Evolutionary conservation across 129 eudicot genomes (phyloP).

Genomic region (Ambrosia artemisiifolia): DNA sequence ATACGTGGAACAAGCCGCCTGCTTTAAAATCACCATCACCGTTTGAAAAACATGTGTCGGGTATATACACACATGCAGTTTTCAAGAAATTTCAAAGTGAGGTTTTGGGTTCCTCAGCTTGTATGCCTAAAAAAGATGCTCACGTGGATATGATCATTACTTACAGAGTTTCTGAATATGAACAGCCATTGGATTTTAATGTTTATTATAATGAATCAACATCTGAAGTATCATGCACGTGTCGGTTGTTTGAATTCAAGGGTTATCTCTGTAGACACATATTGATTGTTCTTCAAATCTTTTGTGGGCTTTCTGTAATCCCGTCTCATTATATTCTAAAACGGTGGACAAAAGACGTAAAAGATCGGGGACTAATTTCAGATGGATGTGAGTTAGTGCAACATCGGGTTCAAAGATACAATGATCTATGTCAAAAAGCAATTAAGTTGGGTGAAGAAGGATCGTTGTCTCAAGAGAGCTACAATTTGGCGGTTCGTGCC

Average conservation of each 20-base stretch:
- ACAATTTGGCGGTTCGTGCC: constrained; percentile 55
- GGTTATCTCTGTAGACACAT: constrained; percentile 91
- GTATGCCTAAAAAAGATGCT: constrained; percentile 60
- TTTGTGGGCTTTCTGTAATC: constrained; percentile 57
- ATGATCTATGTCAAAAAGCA: constrained; percentile 71
- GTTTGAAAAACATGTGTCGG: constrained; percentile 73
- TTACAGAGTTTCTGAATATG: constrained; percentile 64
- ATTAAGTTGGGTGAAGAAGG: constrained; percentile 87
- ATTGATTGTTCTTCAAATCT: constrained; percentile 80
- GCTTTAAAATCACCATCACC: constrained; percentile 87
- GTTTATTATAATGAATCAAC: constrained; percentile 61
- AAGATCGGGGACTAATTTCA: constrained; percentile 40
- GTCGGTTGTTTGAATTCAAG: constrained; percentile 84
- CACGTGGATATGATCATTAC: constrained; percentile 41
- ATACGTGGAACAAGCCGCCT: constrained; percentile 82
- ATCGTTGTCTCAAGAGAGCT: constrained; percentile 78
- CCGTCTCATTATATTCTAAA: constrained; percentile 76
- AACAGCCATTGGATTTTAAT: constrained; percentile 55
- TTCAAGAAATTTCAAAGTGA: constrained; percentile 82
- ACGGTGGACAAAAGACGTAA: constrained; percentile 87
- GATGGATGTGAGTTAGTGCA: constrained; percentile 56
- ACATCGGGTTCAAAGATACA: constrained; percentile 76
- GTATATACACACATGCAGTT: constrained; percentile 60
- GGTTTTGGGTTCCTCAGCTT: constrained; percentile 88
- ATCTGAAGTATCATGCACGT: constrained; percentile 68